Conservation (phyloP, 768 basidiomycete genomes). For the Paxillus involutus region DNA sequence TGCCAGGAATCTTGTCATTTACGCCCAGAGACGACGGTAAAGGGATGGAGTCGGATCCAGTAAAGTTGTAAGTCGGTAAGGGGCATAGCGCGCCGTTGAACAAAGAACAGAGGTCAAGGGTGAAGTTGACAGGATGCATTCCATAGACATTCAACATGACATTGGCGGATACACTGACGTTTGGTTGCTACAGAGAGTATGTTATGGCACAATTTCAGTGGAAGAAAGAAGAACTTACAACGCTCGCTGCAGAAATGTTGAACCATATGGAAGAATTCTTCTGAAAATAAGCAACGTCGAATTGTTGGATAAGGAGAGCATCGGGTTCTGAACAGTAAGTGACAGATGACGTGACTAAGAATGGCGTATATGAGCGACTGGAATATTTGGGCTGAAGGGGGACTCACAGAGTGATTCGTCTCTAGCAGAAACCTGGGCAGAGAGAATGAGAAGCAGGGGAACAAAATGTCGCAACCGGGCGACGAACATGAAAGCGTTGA, state of each 20-base stretch:
- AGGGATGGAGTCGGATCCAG: conserved; percentile 70
- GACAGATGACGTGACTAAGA: conserved; percentile 79
- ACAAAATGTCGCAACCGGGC: conserved; percentile 71
- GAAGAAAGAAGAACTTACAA: conserved; percentile 50
- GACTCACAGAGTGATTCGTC: conserved; percentile 64
- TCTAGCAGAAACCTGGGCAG: conserved; percentile 42
- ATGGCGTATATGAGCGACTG: conserved; percentile 4
- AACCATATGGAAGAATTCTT: conserved; percentile 75
- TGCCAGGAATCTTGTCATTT: conserved; percentile 59
- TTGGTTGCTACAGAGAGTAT: conserved; percentile 49
- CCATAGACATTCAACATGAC: conserved; percentile 89
- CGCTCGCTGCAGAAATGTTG: conserved; percentile 83
- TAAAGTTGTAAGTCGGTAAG: conserved; percentile 81
- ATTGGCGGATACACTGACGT: conserved; percentile 81
- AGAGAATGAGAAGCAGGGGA: conserved; percentile 40
- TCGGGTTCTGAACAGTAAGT: conserved; percentile 84
- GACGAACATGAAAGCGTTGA: conserved; percentile 58
- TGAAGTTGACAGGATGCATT: conserved; percentile 75
- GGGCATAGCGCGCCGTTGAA: conserved; percentile 82
- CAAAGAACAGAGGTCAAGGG: conserved; percentile 82
- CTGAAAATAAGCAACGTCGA: conserved; percentile 71
- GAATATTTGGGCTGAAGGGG: conserved; percentile 1
- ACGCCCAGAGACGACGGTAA: conserved; percentile 63
- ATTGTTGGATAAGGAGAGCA: conserved; percentile 74
- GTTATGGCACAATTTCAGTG: conserved; percentile 10